Conservation (phyloP, 306 rosid genomes). For the Acacia crassicarpa region DNA sequence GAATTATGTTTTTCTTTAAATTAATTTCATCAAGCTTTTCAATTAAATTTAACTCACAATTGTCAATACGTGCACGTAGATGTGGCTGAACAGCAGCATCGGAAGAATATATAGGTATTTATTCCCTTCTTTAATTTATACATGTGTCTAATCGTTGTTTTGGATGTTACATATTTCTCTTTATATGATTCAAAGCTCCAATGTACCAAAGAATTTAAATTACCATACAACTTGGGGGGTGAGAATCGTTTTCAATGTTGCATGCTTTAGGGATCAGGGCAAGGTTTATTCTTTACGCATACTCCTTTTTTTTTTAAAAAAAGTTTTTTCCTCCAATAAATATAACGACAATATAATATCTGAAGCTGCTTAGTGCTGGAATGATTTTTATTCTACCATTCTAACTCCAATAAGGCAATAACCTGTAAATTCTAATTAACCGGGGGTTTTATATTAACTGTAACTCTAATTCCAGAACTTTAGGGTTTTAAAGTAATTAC, state of each 20-base stretch:
- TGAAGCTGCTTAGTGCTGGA: too few species aligned
- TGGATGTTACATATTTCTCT: neutral
- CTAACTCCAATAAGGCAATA: neutral
- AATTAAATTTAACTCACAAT: neutral
- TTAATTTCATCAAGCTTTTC: neutral
- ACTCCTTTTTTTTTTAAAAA: neutral
- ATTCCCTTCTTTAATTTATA: neutral
- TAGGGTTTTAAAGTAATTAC: too few species aligned
- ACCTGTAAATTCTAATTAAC: too few species aligned
- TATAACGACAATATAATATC: neutral
- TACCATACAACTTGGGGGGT: too few species aligned
- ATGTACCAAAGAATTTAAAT: neutral
- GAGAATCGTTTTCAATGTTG: neutral
- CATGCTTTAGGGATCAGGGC: neutral
- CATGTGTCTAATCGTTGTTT: neutral
- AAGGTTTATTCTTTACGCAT: neutral
- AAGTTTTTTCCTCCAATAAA: neutral
- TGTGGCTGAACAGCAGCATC: neutral
- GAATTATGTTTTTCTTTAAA: neutral
- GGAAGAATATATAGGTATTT: neutral
- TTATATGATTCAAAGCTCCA: neutral
- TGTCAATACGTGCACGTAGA: neutral
- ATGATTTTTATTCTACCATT: neutral
- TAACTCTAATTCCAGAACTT: too few species aligned
- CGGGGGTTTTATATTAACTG: too few species aligned